Base-by-base conservation (phyloP, 352 stramenopile species). In the Saprolegnia parasitica region DNA sequence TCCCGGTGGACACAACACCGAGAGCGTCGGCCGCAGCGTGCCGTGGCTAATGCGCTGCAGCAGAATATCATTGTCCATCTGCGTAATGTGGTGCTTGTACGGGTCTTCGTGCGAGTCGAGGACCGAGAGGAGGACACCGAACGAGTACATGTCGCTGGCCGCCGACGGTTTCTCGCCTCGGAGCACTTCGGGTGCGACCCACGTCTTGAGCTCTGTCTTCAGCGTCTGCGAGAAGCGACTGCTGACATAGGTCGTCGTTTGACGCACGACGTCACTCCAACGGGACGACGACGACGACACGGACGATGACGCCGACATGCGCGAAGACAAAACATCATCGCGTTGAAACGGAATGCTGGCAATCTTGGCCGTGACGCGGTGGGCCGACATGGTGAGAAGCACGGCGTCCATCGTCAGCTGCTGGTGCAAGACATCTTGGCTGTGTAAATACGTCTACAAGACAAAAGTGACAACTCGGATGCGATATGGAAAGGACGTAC, bases 21-120 rank as follows among this genome's bases (percentile, higher is more conserved):
- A 70, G 9, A 70, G 47, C n/a, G 50, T 70, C 32, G 63, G 63
- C 9, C 63, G 63, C 54, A 70, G 13, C 8, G 23, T n/a, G 21
- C 63, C 63, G 37, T 61, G 24, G 47, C 63, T 70, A 29, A 70
- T 40, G 29, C 63, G 49, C 54, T 70, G 63, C 24, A 70, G 29
- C 2, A 70, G 29, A 6, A 61, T 20, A 5, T 52, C 29, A 18
- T 70, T 46, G 49, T 70, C 63, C 45, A 70, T 47, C 20, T 49
- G 32, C 10, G 54, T 46, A 4, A 60, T 11, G 11, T 60, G 52
- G n/a, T 52, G 63, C 61, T 63, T 63, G 23, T 61, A 70, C 49
- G 63, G 63, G 54, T 70, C 63, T 24, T 70, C 63, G 50, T 70
- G 63, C n/a, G 63, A 62, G 63, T 70, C 63, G 13, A 70, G 37